Evolutionary conservation across 2,329 filamentous ascomycete species (phyloP).

Genomic region (Cercospora brassicicola): DNA sequence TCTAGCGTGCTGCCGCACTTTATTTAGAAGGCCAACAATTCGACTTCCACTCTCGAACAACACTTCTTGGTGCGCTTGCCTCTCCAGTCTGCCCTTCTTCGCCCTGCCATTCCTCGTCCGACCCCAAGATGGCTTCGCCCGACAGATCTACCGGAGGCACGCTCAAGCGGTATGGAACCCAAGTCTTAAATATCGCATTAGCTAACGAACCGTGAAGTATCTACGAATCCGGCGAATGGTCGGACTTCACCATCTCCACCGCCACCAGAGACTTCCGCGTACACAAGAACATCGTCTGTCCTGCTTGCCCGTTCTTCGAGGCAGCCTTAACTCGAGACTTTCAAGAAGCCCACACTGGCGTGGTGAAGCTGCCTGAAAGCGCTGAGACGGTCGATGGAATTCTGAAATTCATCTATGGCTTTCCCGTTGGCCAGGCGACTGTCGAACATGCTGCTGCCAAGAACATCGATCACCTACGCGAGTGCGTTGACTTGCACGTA

Average conservation of each 20-base stretch:
- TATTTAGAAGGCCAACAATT: background rate
- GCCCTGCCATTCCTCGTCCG: background rate
- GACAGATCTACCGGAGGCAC: background rate
- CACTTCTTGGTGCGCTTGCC: background rate
- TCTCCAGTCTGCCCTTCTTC: background rate
- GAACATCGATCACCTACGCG: background rate
- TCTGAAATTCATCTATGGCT: background rate
- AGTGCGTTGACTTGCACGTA: background rate
- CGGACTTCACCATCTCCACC: background rate
- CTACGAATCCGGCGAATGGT: background rate
- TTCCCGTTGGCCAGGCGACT: background rate
- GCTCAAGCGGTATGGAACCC: background rate
- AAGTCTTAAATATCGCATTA: too few relatives aligned
- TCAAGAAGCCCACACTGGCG: background rate
- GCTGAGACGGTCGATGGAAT: background rate
- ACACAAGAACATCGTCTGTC: conserved; percentile 5
- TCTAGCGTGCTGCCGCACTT: background rate
- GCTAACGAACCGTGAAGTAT: background rate
- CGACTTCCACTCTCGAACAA: background rate
- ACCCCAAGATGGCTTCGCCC: background rate
- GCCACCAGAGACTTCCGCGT: background rate
- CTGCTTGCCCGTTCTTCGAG: background rate
- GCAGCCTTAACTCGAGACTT: background rate
- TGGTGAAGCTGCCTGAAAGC: background rate
- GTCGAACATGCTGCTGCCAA: background rate